Conservation (phyloP, 2,329 filamentous ascomycete species). For the Claviceps pazoutovae region DNA sequence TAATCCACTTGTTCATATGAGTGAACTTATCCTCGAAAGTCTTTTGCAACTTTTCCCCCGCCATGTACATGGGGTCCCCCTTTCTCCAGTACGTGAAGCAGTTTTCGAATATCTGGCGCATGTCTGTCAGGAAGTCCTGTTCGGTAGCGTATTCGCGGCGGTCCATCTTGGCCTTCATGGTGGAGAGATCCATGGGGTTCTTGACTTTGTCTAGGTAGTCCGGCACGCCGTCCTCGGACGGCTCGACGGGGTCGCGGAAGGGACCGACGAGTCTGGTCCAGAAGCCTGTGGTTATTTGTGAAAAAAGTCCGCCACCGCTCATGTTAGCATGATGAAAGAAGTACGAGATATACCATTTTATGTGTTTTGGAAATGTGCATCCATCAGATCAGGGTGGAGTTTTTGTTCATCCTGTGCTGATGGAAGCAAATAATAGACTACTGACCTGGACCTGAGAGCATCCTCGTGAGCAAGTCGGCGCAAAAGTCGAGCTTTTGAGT, state of each 20-base stretch:
- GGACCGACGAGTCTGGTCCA: conserved; percentile 53
- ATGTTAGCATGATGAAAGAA: too few species aligned
- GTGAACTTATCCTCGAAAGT: conserved; percentile 45
- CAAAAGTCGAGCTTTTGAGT: conserved; percentile 43
- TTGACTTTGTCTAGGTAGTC: conserved; percentile 49
- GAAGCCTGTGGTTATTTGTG: conserved; percentile 31
- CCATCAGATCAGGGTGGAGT: too few species aligned
- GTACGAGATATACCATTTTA: too few species aligned
- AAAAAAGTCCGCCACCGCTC: neutral
- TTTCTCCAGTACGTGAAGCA: conserved; percentile 50
- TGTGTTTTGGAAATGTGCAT: too few species aligned
- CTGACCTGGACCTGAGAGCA: conserved; percentile 47
- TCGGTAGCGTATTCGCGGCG: conserved; percentile 34
- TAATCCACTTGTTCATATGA: conserved; percentile 45
- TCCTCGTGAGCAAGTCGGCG: conserved; percentile 40
- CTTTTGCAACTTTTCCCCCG: conserved; percentile 44
- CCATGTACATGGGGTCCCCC: conserved; percentile 38
- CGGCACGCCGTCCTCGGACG: conserved; percentile 40
- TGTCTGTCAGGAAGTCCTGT: conserved; percentile 41
- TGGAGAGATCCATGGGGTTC: conserved; percentile 47
- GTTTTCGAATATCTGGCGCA: conserved; percentile 49
- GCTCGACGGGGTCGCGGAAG: conserved; percentile 46
- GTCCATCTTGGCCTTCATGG: conserved; percentile 48
- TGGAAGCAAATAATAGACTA: neutral
- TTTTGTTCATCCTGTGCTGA: neutral